Evolutionary conservation across 495 filamentous ascomycete species (phyloP), one percentile per base, ranked within the genome.

Genomic region (Podospora comata): DNA sequence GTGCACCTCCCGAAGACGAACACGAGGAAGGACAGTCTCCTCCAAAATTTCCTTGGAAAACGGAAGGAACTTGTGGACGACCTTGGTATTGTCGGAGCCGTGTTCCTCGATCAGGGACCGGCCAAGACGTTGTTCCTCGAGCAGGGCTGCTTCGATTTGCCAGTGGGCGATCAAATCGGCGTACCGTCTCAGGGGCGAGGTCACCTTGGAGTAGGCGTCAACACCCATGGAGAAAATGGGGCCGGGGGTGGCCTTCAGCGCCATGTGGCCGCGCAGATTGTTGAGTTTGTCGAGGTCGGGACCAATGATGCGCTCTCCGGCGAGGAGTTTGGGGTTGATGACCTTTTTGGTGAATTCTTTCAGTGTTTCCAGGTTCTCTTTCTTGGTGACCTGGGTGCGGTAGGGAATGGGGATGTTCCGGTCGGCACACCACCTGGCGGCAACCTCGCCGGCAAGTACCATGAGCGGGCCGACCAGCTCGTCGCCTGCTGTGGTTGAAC

Each of bases 111-210:
- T 74, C 48, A 92, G 83, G 26, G 78, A 82, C 4, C 79, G 71
- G 15, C 87, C 86, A 6, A 81, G 81, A 39, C 80, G 77, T 20
- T 83, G 78, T 79, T 95, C 93, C 74, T 91, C 86, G 7, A 88
- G 84, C 54, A 98, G 75, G 0, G 90, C 90, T 0, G 92, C 88
- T 77, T 96, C 89, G 70, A 99, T 93, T 72, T 98, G 94, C 85
- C 92, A 97, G 76, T 97, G 93, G 0, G 86, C 82, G n/a, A 97
- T 79, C 69, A 98, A 77, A 76, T 99, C 95, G 18, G 80, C 79
- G 78, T 89, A 97, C 32, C 95, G 85, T 19, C 95, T 91, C 7
- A 99, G 82, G 2, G 95, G 95, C 70, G 89, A 93, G 2, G 95
- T 98, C 54, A 87, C 87, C 73, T 92, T 95, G 68, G 88, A 80